Evolutionary conservation across 208 protist species (phyloP).

Genomic region (Crithidia thermophila): DNA sequence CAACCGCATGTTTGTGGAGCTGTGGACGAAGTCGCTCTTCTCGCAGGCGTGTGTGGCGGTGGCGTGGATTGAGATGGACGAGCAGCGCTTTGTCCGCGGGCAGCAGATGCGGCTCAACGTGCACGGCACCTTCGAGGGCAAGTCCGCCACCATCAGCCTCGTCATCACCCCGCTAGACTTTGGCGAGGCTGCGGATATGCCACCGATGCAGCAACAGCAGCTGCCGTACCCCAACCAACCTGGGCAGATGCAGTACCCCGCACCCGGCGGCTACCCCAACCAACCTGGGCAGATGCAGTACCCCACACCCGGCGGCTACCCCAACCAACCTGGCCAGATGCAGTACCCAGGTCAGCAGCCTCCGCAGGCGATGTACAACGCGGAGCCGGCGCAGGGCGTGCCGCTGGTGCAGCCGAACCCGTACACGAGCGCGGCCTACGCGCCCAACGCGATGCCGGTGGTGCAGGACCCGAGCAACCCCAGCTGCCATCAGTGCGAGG

Average conservation of each 20-base stretch:
- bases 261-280: not conserved
- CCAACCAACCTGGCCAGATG: not conserved
- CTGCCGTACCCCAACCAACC: not conserved
- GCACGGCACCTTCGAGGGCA: conserved; percentile 48
- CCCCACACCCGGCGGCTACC: not conserved
- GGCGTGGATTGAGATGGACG: conserved; percentile 45
- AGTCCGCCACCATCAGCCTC: conserved; percentile 33
- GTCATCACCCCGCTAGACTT: conserved; percentile 44
- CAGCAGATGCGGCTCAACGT: conserved; percentile 36
- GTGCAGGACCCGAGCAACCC: conserved; percentile 12
- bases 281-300: conserved; percentile 5
- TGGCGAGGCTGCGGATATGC: conserved; percentile 16
- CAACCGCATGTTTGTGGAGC: conserved; percentile 60
- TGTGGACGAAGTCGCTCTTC: conserved; percentile 55
- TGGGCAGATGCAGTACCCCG: conserved; percentile 2
- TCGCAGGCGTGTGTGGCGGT: conserved; percentile 53
- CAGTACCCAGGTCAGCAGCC: conserved; percentile 1
- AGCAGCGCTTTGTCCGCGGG: conserved; percentile 33
- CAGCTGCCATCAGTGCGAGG: conserved; percentile 10
- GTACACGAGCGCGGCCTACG: conserved; percentile 43
- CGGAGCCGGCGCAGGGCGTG: conserved; percentile 31
- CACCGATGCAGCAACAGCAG: conserved; percentile 4
- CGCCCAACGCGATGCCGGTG: conserved; percentile 12
- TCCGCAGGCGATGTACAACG: conserved; percentile 12
- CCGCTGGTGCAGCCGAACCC: conserved; percentile 26